Percentiles rank a stretch among this genome's conserved stretches.
Conservation (phyloP, 345 rosid species). For the Theobroma cacao region DNA sequence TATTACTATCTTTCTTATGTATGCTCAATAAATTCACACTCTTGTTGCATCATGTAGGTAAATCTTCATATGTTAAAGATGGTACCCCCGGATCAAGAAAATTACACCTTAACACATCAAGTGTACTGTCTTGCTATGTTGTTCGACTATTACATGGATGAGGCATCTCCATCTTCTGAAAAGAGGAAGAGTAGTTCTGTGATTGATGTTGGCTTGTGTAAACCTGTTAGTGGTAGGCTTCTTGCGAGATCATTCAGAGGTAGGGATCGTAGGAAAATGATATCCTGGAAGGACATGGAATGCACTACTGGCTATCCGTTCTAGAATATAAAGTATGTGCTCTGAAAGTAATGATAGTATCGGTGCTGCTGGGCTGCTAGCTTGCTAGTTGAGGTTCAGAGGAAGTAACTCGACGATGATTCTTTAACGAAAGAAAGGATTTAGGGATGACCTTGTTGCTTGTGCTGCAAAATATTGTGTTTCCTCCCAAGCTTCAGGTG, state of each 20-base stretch:
- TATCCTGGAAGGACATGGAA: constrained; percentile 79
- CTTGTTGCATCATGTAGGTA: constrained; percentile 43
- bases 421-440: neutral
- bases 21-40: neutral
- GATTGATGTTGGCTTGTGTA: constrained; percentile 76
- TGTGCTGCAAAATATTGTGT: too few relatives aligned
- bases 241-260: constrained; percentile 85
- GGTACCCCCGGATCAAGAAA: constrained; percentile 58
- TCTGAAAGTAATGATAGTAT: neutral
- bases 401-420: neutral
- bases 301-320: constrained; percentile 35
- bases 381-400: neutral
- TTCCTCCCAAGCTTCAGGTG: too few relatives aligned
- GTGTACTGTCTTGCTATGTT: constrained; percentile 73
- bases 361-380: neutral
- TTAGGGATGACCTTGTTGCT: neutral
- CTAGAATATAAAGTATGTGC: neutral
- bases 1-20: neutral
- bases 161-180: constrained; percentile 44
- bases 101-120: constrained; percentile 67
- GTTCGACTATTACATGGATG: constrained; percentile 76
- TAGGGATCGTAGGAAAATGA: constrained; percentile 86
- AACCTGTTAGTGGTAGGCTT: constrained; percentile 69
- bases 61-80: constrained; percentile 75
- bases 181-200: constrained; percentile 54